Percentiles rank a stretch among this genome's conserved stretches.
Evolutionary conservation across 192 early-diverging fungal species (phyloP).

Genomic region (Backusella tuberculispora): DNA sequence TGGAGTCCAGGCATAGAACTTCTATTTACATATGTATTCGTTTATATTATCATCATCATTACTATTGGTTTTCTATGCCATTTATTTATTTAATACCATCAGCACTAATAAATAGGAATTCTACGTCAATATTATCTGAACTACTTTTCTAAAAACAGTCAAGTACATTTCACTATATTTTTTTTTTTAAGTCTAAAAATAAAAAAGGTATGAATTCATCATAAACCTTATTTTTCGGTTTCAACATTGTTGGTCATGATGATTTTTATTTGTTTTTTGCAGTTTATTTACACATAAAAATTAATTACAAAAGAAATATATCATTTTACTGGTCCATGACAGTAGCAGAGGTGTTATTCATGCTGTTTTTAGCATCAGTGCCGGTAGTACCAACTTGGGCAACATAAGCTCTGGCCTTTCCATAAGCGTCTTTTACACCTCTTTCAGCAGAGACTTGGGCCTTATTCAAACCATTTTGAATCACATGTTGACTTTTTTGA

Average conservation of each 20-base stretch:
- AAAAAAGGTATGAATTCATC: too few species aligned
- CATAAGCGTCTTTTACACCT: slow-evolving; percentile 27
- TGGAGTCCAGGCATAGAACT: too few species aligned
- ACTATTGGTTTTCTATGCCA: too few species aligned
- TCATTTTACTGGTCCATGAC: slow-evolving; percentile 22
- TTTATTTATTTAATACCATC: too few species aligned
- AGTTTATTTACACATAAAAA: slow-evolving; percentile 2
- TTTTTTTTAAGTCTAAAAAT: too few species aligned
- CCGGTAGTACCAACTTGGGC: slow-evolving; percentile 30
- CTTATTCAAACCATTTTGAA: slow-evolving; percentile 1
- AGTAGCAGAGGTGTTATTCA: slow-evolving; percentile 20
- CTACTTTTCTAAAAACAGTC: too few species aligned
- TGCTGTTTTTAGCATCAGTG: slow-evolving; percentile 35
- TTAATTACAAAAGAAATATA: not conserved
- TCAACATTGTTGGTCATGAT: not conserved
- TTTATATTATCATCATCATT: too few species aligned
- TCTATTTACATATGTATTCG: too few species aligned
- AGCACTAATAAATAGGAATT: too few species aligned
- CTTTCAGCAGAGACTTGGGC: slow-evolving; percentile 3
- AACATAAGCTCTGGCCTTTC: slow-evolving; percentile 26
- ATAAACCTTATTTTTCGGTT: too few species aligned
- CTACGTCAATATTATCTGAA: too few species aligned
- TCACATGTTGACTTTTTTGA: slow-evolving; percentile 20
- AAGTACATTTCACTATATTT: too few species aligned
- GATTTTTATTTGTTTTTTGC: not conserved